phyloP scores from a whole-genome alignment of 1,284 basidiomycete genomes.

The Boletus holoroseus region DNA sequence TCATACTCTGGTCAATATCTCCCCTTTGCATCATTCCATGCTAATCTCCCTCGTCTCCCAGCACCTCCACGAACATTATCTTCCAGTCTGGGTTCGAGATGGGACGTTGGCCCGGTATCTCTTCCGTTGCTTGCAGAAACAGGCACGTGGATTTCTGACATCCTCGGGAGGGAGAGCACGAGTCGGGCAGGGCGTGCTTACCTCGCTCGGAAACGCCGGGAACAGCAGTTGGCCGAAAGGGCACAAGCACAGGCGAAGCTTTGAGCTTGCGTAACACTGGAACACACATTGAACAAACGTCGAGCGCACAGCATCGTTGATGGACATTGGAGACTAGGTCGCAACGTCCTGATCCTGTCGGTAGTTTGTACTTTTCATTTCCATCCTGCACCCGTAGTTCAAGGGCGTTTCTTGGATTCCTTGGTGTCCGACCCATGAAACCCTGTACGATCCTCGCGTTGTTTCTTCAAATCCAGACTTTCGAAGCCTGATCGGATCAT shows the following conservation, averaged over 20 bases:
- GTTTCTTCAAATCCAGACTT: too few species aligned
- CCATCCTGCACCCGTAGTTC: not conserved
- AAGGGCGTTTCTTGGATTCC: not conserved
- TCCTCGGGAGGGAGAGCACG: slow-evolving; percentile 62
- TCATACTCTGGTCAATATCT: slow-evolving; percentile 17
- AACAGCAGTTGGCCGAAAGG: slow-evolving; percentile 30
- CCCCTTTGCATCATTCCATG: not conserved
- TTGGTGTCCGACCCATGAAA: not conserved
- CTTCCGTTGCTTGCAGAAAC: slow-evolving; percentile 65
- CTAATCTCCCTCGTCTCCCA: slow-evolving; percentile 1
- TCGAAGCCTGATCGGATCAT: too few species aligned
- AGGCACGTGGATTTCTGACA: slow-evolving; percentile 76
- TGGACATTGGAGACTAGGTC: not conserved
- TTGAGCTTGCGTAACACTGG: not conserved
- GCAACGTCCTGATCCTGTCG: not conserved
- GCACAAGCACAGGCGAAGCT: slow-evolving; percentile 7
- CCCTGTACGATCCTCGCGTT: not conserved
- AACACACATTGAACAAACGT: not conserved
- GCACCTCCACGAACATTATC: not conserved
- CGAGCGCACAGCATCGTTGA: too few species aligned
- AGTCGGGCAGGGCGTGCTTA: slow-evolving; percentile 82
- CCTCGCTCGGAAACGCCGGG: slow-evolving; percentile 46
- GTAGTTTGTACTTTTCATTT: not conserved
- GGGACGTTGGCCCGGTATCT: slow-evolving; percentile 60
- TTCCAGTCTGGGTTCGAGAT: slow-evolving; percentile 35